A percentile compares a stretch with the other conserved stretches of the same genome.
These are phyloP conservation scores for Clavispora fructus DNA, from an alignment of 805 yeast genomes.

Conservation along the genomic window DNA sequence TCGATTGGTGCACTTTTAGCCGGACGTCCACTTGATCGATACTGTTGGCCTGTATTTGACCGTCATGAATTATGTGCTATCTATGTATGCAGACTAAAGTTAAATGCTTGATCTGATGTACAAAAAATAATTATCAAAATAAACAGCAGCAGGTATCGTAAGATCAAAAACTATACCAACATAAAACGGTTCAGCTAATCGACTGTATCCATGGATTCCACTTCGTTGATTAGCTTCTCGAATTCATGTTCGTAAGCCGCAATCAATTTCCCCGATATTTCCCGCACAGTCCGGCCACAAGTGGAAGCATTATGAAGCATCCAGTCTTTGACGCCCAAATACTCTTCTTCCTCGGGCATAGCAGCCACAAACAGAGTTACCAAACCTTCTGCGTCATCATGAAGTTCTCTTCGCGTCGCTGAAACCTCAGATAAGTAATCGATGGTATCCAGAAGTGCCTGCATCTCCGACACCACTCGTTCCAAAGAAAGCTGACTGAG, in stretches of 20 bases:
- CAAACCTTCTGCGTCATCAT: slow-evolving; percentile 63
- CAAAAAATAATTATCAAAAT: too few relatives aligned
- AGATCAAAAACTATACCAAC: too few relatives aligned
- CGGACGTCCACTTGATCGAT: not conserved
- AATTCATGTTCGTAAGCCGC: slow-evolving; percentile 44
- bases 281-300: slow-evolving; percentile 44
- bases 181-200: slow-evolving; percentile 3
- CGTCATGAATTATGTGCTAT: not conserved
- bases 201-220: slow-evolving; percentile 26
- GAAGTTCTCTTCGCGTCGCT: slow-evolving; percentile 36
- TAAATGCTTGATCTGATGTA: not conserved
- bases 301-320: slow-evolving; percentile 48
- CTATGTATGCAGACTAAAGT: not conserved
- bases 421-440: slow-evolving; percentile 29
- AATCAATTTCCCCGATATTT: slow-evolving; percentile 44
- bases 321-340: slow-evolving; percentile 73
- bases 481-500: slow-evolving; percentile 1
- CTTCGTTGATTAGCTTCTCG: slow-evolving; percentile 41
- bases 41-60: not conserved
- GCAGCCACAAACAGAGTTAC: slow-evolving; percentile 58
- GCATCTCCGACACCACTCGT: slow-evolving; percentile 4
- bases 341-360: slow-evolving; percentile 65
- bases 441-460: slow-evolving; percentile 30
- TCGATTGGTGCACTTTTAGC: not conserved
- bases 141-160: too few relatives aligned